These are phyloP conservation scores for Alternaria novae-zelandiae DNA, from an alignment of 2,329 filamentous ascomycete genomes.

Conservation along the genomic window DNA sequence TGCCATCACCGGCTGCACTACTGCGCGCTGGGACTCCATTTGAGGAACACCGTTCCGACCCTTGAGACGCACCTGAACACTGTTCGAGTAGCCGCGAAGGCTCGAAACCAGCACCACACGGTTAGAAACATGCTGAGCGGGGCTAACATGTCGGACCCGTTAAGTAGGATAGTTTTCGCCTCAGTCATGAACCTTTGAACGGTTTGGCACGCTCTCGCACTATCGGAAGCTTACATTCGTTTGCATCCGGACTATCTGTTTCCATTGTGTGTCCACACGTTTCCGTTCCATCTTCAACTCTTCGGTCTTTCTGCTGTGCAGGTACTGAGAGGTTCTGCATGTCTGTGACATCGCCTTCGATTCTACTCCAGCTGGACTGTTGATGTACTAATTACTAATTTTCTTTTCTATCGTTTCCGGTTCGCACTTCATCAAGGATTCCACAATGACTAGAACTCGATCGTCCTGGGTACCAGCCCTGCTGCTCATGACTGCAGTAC, in stretches of 20 bases:
- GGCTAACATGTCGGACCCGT: slow-evolving; percentile 22
- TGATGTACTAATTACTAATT: slow-evolving; percentile 42
- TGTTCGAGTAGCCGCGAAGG: slow-evolving; percentile 37
- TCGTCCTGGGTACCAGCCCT: slow-evolving; percentile 32
- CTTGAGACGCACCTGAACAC: slow-evolving; percentile 30
- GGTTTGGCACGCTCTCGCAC: slow-evolving; percentile 34
- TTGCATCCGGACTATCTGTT: slow-evolving; percentile 32
- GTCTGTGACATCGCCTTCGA: slow-evolving; percentile 37
- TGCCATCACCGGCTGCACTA: slow-evolving; percentile 27
- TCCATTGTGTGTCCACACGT: slow-evolving; percentile 16
- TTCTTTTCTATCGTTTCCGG: neutral
- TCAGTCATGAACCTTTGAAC: slow-evolving; percentile 34
- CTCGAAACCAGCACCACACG: slow-evolving; percentile 32
- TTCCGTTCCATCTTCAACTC: slow-evolving; percentile 32
- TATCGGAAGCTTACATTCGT: slow-evolving; percentile 36
- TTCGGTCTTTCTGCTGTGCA: slow-evolving; percentile 43
- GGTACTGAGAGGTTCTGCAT: slow-evolving; percentile 44
- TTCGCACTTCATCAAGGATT: neutral
- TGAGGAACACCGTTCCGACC: slow-evolving; percentile 14
- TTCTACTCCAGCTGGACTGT: slow-evolving; percentile 45
- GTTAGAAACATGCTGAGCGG: slow-evolving; percentile 41
- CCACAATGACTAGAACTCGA: slow-evolving; percentile 40
- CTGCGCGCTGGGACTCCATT: slow-evolving; percentile 25
- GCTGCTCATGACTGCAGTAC: slow-evolving; percentile 40
- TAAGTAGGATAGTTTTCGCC: slow-evolving; percentile 36